A percentile compares a stretch with the other conserved stretches of the same genome.
Evolutionary conservation across 257 asterid genomes (phyloP).

Genomic region (Petrea volubilis): DNA sequence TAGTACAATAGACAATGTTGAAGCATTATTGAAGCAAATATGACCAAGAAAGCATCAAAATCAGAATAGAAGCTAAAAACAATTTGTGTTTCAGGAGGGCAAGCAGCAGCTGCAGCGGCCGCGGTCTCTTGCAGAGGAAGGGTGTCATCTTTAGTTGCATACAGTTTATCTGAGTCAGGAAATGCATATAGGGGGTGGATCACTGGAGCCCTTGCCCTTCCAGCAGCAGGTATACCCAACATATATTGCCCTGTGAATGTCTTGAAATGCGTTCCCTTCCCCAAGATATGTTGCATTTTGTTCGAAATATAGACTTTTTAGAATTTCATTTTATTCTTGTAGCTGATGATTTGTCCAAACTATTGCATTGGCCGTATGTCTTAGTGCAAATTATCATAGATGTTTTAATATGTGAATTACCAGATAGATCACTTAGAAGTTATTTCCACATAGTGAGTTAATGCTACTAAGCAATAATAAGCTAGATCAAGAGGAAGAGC

Average conservation of each 20-base stretch:
- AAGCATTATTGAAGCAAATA: too few relatives aligned
- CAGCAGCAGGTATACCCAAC: conserved; percentile 63
- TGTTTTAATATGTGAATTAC: neutral
- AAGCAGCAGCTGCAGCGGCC: conserved; percentile 61
- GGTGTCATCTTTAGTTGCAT: conserved; percentile 47
- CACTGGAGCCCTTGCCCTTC: conserved; percentile 63
- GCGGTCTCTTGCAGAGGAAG: conserved; percentile 55
- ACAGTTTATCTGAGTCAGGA: conserved; percentile 45
- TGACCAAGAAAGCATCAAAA: too few relatives aligned
- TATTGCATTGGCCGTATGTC: neutral
- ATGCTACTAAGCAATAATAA: neutral
- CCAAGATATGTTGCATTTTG: neutral
- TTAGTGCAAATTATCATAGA: neutral
- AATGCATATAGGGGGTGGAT: conserved; percentile 53
- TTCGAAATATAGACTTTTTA: neutral
- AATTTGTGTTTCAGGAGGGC: conserved; percentile 42
- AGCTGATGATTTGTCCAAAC: neutral
- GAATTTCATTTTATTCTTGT: neutral
- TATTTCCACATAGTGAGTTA: neutral
- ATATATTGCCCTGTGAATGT: neutral
- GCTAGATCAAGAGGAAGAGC: neutral
- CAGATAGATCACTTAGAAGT: neutral
- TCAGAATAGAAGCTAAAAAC: neutral
- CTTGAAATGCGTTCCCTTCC: neutral
- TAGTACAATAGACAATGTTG: too few relatives aligned